A percentile compares a stretch with the other conserved stretches of the same genome.
phyloP scores from a whole-genome alignment of 768 basidiomycete species.

The Heimioporus sp. region DNA sequence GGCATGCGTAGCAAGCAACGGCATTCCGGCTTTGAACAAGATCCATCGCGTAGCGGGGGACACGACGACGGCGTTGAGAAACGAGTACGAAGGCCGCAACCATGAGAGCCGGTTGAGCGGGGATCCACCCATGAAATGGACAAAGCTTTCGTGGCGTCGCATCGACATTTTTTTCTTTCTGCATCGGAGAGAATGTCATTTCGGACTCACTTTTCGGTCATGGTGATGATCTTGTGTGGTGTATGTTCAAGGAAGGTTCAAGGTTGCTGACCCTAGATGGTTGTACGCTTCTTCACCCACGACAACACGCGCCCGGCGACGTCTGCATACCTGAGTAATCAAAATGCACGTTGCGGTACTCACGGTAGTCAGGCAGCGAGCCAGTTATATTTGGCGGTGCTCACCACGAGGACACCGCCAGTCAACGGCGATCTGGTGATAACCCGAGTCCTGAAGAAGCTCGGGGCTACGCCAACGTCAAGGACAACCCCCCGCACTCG shows the following conservation, averaged over 20 bases:
- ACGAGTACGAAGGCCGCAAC: constrained; percentile 69
- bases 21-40: constrained; percentile 71
- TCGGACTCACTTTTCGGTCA: too few species aligned
- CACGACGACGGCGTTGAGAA: constrained; percentile 68
- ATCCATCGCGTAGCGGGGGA: constrained; percentile 71
- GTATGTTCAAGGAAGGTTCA: neutral
- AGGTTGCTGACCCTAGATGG: constrained; percentile 1
- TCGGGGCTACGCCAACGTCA: neutral
- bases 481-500: too few species aligned
- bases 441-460: too few species aligned
- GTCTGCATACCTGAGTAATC: neutral
- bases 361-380: neutral
- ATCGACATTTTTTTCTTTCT: too few species aligned
- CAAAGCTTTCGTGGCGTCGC: constrained; percentile 32
- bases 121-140: constrained; percentile 58
- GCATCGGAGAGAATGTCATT: too few species aligned
- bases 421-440: too few species aligned
- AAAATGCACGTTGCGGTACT: neutral
- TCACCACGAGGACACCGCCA: neutral
- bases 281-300: constrained; percentile 8
- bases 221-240: too few species aligned
- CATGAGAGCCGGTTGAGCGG: constrained; percentile 81
- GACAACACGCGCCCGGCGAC: constrained; percentile 4
- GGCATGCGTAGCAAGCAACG: constrained; percentile 47
- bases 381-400: constrained; percentile 14